Conservation (phyloP, 768 basidiomycete species). For the Hebeloma cylindrosporum region DNA sequence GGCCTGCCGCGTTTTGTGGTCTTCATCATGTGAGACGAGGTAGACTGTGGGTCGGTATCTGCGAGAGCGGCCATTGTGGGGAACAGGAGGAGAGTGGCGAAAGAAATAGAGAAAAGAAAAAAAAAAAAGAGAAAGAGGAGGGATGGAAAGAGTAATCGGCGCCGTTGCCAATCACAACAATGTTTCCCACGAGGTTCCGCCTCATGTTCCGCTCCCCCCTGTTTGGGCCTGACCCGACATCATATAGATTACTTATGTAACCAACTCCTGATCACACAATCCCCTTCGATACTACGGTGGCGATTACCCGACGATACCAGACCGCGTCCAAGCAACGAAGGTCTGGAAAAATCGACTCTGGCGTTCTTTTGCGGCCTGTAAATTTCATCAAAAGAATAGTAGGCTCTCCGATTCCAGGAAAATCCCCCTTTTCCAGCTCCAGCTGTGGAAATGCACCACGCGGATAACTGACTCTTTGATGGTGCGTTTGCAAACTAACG, state of each 20-base stretch:
- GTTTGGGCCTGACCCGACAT: slow-evolving; percentile 27
- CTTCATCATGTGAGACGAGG: slow-evolving; percentile 97
- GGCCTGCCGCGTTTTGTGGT: slow-evolving; percentile 94
- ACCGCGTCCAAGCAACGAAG: too few relatives aligned
- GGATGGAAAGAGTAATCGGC: slow-evolving; percentile 34
- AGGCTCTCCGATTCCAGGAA: too few relatives aligned
- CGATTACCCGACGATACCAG: too few relatives aligned
- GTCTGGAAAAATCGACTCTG: too few relatives aligned
- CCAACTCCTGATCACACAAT: slow-evolving; percentile 8
- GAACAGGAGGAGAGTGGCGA: slow-evolving; percentile 32
- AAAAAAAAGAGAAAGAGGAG: slow-evolving; percentile 44
- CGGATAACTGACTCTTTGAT: too few relatives aligned
- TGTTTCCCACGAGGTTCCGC: slow-evolving; percentile 41
- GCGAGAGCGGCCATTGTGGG: slow-evolving; percentile 37
- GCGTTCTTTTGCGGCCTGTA: too few relatives aligned
- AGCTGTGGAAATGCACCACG: too few relatives aligned
- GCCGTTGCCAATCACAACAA: slow-evolving; percentile 43
- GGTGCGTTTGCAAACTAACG: too few relatives aligned
- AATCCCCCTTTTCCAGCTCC: too few relatives aligned
- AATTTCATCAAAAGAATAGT: too few relatives aligned
- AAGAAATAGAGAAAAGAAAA: slow-evolving; percentile 51
- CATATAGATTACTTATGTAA: slow-evolving; percentile 19
- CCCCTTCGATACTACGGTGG: too few relatives aligned
- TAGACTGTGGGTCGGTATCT: slow-evolving; percentile 51
- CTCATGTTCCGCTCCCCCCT: slow-evolving; percentile 35